Conservation (phyloP, 129 eudicot genomes). For the Apium graveolens region DNA sequence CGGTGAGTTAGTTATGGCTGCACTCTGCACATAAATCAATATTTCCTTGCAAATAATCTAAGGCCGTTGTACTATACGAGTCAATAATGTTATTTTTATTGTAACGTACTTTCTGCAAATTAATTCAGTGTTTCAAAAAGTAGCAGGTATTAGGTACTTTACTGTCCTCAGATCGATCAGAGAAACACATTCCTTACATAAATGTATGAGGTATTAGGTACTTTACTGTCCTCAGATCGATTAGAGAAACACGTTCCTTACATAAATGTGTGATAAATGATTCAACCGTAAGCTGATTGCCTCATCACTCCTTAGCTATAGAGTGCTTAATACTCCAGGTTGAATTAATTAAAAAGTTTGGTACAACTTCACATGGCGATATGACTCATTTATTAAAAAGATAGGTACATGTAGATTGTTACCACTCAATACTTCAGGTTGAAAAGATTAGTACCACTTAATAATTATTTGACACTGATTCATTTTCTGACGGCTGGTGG, state of each 20-base stretch:
- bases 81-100: not conserved
- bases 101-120: not conserved
- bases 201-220: not conserved
- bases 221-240: not conserved
- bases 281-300: not conserved
- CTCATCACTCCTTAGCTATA: not conserved
- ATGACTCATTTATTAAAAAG: not conserved
- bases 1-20: constrained; percentile 39
- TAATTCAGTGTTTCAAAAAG: not conserved
- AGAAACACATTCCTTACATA: too few species aligned
- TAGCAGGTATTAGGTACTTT: not conserved
- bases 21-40: not conserved
- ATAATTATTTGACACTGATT: not conserved
- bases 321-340: not conserved
- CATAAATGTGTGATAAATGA: too few species aligned
- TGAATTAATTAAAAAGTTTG: not conserved
- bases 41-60: not conserved
- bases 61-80: too few species aligned
- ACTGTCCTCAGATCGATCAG: not conserved
- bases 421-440: not conserved
- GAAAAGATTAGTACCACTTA: not conserved
- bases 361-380: not conserved
- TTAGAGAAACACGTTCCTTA: too few species aligned
- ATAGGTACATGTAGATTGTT: not conserved
- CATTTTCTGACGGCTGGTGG: not conserved